These are phyloP conservation scores for Tuber melanosporum DNA, from an alignment of 495 filamentous ascomycete species.

Conservation along the genomic window DNA sequence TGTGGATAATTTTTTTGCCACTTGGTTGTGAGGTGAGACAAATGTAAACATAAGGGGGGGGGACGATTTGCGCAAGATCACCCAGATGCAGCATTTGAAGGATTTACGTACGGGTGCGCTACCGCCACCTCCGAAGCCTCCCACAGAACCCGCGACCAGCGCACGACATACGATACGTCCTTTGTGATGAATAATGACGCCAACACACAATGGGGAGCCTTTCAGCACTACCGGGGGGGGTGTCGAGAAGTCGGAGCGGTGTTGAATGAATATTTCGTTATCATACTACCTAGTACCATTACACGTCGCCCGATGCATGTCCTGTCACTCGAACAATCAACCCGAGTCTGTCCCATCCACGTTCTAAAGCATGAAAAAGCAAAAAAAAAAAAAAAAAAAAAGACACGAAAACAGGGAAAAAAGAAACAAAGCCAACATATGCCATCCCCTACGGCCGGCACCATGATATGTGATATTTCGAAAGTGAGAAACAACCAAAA, in stretches of 20 bases:
- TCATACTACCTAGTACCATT: not conserved
- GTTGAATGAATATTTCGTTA: not conserved
- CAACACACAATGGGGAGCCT: not conserved
- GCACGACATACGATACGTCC: not conserved
- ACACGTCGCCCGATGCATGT: constrained; percentile 10
- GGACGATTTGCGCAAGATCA: not conserved
- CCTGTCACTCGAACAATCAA: constrained; percentile 11
- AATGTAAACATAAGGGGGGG: not conserved
- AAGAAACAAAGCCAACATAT: constrained; percentile 3
- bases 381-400: not conserved
- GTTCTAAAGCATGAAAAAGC: not conserved
- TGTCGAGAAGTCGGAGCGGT: not conserved
- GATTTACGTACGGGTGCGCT: not conserved
- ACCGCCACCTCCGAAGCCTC: not conserved
- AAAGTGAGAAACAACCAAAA: constrained; percentile 2
- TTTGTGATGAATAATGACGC: not conserved
- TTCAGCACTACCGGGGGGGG: not conserved
- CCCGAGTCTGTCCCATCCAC: not conserved
- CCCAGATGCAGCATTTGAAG: not conserved
- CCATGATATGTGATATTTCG: not conserved
- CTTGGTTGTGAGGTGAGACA: not conserved
- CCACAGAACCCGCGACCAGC: not conserved
- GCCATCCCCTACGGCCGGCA: not conserved
- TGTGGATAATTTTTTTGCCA: not conserved
- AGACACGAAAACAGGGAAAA: not conserved